Percentiles rank a stretch among this genome's conserved stretches.
Evolutionary conservation across 306 rosid genomes (phyloP).

Genomic region (Cucumis cinereus): DNA sequence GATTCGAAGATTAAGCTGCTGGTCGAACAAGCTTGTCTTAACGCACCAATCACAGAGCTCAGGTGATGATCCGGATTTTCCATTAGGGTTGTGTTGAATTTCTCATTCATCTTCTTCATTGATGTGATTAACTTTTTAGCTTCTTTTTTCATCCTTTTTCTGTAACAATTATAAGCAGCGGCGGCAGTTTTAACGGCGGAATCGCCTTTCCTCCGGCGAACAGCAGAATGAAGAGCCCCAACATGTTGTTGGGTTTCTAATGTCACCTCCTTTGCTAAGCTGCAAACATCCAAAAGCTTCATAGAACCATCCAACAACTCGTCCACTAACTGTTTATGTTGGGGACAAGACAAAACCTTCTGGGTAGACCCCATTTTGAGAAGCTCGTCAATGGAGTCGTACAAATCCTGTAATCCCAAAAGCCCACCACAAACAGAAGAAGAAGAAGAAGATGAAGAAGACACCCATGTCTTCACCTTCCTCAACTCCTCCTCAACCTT

Average conservation of each 20-base stretch:
- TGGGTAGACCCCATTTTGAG: conserved; percentile 46
- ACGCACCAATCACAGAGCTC: conserved; percentile 8
- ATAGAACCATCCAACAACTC: conserved; percentile 53
- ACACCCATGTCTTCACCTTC: conserved; percentile 30
- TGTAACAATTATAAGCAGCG: conserved; percentile 23
- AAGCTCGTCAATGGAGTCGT: conserved; percentile 39
- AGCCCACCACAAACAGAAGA: conserved; percentile 29
- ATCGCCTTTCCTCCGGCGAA: conserved; percentile 55
- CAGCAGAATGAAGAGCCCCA: conserved; percentile 40
- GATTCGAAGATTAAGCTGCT: conserved; percentile 29
- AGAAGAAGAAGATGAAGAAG: conserved; percentile 20
- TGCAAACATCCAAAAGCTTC: conserved; percentile 45
- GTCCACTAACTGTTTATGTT: conserved; percentile 26
- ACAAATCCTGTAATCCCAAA: conserved; percentile 31
- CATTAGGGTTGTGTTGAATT: conserved; percentile 12
- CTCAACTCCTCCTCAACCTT: conserved; percentile 37
- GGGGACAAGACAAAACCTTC: conserved; percentile 27
- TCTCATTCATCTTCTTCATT: conserved; percentile 28
- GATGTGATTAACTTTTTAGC: conserved; percentile 24
- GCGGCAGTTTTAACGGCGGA: conserved; percentile 26
- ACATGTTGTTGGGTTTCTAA: conserved; percentile 40
- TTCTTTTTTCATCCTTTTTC: conserved; percentile 48
- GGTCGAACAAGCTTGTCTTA: conserved; percentile 20
- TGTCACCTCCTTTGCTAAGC: conserved; percentile 35
- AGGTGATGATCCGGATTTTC: conserved; percentile 25